Base-by-base conservation (phyloP, 345 rosid species). In the Hevea brasiliensis region DNA sequence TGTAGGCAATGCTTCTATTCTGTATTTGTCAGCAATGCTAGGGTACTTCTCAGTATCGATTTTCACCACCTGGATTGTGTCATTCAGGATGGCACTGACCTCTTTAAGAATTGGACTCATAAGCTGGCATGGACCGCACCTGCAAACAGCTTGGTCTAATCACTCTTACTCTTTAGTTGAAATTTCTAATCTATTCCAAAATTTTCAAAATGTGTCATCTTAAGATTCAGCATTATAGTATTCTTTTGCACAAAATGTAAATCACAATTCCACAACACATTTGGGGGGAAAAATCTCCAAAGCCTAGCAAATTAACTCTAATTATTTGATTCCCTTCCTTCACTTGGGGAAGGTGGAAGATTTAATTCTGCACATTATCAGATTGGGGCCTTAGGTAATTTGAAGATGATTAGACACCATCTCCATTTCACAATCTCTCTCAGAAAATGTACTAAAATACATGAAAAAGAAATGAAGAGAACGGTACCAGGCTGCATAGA, bases 71-170 rank as follows among this genome's bases (percentile, higher is more conserved):
- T 77, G 84, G 73, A 92, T 82, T 72, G 81, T 86, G 78, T 94
- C 94, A 73, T 85, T 88, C 67, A 94, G 77, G 24, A 84, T 78
- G 62, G 72, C 74, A 81, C 94, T 77, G 58, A 94, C 97, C 86
- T 92, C 89, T 69, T 84, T 70, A 18, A 94, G 94, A 81, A 92
- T 74, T 2, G 98, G 94, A 77, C 83, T 87, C 98, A 94, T 94
- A 79, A 87, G 81, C 76, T 94, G 93, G 59, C 98, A 94, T 67
- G 98, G 98, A 56, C 98, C 98, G 65, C 98, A 94, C 98, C 98
- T 92, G 82, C 67, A 77, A 75, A 82, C 12, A 63, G 10, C 29
- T 53, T 35, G 51, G 26, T 23, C 29, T 37, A 41, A 26, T 29
- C 26, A 4, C 12, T 35, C 23, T 64, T 12, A 24, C 61, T 58